Evolutionary conservation across 164 flowering plant species (phyloP).

Genomic region (Houttuynia cordata): DNA sequence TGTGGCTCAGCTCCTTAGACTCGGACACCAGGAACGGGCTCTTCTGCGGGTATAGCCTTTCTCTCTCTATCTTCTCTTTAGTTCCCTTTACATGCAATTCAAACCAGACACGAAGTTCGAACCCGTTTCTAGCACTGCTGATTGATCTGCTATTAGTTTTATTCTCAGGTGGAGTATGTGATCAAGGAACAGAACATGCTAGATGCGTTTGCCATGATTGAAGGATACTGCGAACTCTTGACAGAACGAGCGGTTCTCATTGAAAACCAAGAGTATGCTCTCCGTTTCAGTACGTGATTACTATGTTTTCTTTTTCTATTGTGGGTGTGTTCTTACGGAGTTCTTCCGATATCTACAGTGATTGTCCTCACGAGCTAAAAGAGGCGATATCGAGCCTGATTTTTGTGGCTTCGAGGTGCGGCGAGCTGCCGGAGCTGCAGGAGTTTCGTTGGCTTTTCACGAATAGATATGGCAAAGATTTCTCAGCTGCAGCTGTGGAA

Average conservation of each 20-base stretch:
- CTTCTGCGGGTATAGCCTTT: conserved; percentile 43
- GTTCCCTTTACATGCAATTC: conserved; percentile 8
- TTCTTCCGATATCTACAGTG: conserved; percentile 20
- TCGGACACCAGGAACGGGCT: conserved; percentile 58
- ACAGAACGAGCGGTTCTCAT: conserved; percentile 24
- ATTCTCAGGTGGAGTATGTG: conserved; percentile 49
- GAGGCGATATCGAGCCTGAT: conserved; percentile 61
- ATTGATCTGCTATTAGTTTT: not conserved
- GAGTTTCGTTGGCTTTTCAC: conserved; percentile 50
- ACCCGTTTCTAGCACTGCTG: not conserved
- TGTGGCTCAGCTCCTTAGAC: conserved; percentile 53
- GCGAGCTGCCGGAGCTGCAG: conserved; percentile 80
- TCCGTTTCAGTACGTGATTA: not conserved
- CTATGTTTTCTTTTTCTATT: not conserved
- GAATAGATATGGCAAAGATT: conserved; percentile 61
- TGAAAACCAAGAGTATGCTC: conserved; percentile 24
- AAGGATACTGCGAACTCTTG: conserved; percentile 39
- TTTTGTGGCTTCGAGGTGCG: conserved; percentile 71
- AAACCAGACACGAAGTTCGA: not conserved
- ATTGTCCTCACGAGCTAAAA: conserved; percentile 65
- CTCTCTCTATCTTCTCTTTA: conserved; percentile 20
- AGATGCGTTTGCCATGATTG: conserved; percentile 44
- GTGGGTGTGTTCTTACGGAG: not conserved
- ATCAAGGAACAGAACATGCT: conserved; percentile 68
- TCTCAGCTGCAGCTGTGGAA: conserved; percentile 51